These are phyloP conservation scores for Venturia carpophila DNA, from an alignment of 2,329 filamentous ascomycete species.

Conservation along the genomic window DNA sequence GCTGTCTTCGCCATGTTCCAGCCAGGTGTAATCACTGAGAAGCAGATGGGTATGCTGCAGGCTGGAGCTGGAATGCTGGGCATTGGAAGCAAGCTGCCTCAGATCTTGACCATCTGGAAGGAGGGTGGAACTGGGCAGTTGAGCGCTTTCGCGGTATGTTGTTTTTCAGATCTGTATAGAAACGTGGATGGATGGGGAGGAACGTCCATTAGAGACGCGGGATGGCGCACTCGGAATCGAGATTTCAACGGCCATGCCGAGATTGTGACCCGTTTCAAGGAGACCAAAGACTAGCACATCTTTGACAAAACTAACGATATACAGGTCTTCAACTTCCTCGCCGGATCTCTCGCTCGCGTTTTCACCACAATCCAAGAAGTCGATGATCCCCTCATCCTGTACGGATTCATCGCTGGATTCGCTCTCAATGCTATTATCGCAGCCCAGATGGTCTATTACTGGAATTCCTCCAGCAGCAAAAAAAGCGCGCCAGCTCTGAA, in stretches of 20 bases:
- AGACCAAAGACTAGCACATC: neutral
- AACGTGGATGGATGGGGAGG: neutral
- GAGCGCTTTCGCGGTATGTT: conserved; percentile 85
- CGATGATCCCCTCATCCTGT: conserved; percentile 90
- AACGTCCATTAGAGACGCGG: no score
- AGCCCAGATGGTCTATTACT: conserved; percentile 90
- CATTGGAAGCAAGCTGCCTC: conserved; percentile 85
- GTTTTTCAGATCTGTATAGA: conserved; percentile 9
- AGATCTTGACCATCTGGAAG: conserved; percentile 79
- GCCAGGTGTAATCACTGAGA: conserved; percentile 55
- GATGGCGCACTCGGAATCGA: no score
- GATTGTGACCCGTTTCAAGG: no score
- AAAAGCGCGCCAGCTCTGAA: conserved; percentile 32
- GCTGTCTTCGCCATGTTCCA: conserved; percentile 64
- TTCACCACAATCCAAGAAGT: conserved; percentile 98
- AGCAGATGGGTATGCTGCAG: conserved; percentile 66
- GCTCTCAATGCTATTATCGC: conserved; percentile 81
- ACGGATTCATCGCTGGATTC: conserved; percentile 88
- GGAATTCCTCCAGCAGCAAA: conserved; percentile 56
- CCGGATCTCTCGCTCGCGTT: conserved; percentile 85
- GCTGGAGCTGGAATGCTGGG: conserved; percentile 75
- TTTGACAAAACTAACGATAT: conserved; percentile 15
- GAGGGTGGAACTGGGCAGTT: conserved; percentile 89
- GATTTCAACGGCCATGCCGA: no score
- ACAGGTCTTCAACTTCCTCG: conserved; percentile 96